Evolutionary conservation across 78 protist species (phyloP), one percentile per base, ranked within the genome.

Genomic region (Emiliania huxleyi): DNA sequence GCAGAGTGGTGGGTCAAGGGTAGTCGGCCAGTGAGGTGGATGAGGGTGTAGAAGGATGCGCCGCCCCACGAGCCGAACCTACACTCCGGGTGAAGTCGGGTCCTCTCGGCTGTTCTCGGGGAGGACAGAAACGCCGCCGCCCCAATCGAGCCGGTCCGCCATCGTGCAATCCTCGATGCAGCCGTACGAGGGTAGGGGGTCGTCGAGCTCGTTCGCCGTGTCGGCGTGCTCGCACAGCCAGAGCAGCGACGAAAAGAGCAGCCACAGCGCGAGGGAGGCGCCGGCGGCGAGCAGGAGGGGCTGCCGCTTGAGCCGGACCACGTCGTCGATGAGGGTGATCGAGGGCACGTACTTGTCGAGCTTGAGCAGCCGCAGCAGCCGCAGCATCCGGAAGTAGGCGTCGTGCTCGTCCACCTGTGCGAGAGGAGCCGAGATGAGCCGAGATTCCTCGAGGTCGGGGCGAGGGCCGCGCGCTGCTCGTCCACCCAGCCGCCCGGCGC

Each of bases 281-380:
- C 12, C 3, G 83, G 33, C 83, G 19, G 85, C 46, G 85, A 38
- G 23, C 15, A 29, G 22, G 85, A 38, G 48, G 46, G 40, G 48
- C 21, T 37, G 44, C 11, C 85, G 85, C 85, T 75, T 23, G 85
- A 75, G 85, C 33, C 85, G 44, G 48, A 75, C 15, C 33, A 75
- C 85, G 44, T 75, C 85, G 85, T 75, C 85, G 43, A 75, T 19
- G 11, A 75, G 85, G 46, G 85, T 38, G 48, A 75, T 75, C 85
- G 48, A 37, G 22, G 85, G 85, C 29, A 2, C 46, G 71, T 56
- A 56, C 71, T 56, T 25, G 71, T 56, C 71, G n/a, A 56, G 71
- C 71, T 56, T 56, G 71, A 56, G 71, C 71, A 56, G 71, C 71
- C 71, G 71, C 71, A 56, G 71, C 71, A 56, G 11, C n/a, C 71